These are phyloP conservation scores for Tubosaeta sp. DNA, from an alignment of 768 basidiomycete genomes.

Conservation along the genomic window DNA sequence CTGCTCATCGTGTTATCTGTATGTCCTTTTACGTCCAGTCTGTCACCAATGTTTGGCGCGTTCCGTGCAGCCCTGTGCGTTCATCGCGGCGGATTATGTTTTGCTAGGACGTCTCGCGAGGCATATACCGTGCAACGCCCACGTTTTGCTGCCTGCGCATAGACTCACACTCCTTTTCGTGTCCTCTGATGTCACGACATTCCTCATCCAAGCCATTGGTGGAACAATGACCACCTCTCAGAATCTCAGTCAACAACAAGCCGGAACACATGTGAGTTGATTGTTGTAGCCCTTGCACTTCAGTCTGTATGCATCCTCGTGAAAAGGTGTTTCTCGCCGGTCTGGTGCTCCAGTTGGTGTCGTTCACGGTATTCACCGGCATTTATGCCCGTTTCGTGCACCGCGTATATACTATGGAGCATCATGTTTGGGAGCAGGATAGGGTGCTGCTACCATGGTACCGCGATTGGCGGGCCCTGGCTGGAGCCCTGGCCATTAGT, in stretches of 20 bases:
- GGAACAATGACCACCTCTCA: conserved; percentile 4
- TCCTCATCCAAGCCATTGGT: conserved; percentile 54
- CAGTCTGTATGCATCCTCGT: conserved; percentile 35
- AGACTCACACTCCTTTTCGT: conserved; percentile 57
- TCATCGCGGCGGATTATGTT: conserved; percentile 66
- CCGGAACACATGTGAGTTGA: conserved; percentile 35
- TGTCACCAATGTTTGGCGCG: not conserved
- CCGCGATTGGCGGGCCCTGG: conserved; percentile 57
- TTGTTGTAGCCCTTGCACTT: not conserved
- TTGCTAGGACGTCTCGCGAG: conserved; percentile 58
- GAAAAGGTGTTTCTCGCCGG: conserved; percentile 55
- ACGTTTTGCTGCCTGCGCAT: conserved; percentile 46
- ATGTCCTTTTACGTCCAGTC: conserved; percentile 9
- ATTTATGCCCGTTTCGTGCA: conserved; percentile 47
- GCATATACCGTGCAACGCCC: conserved; percentile 42
- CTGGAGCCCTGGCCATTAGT: conserved; percentile 46
- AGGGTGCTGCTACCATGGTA: conserved; percentile 41
- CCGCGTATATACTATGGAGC: conserved; percentile 37
- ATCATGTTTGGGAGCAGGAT: conserved; percentile 37
- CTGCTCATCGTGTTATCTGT: conserved; percentile 58
- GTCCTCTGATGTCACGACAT: conserved; percentile 58
- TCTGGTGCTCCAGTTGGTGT: conserved; percentile 50
- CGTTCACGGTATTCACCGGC: conserved; percentile 46
- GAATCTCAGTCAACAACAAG: conserved; percentile 13
- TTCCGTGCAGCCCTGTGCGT: conserved; percentile 58